A percentile compares a stretch with the other conserved stretches of the same genome.
phyloP scores from a whole-genome alignment of 176 grass and related monocot genomes.

The sorghum (Sorghum bicolor) region DNA sequence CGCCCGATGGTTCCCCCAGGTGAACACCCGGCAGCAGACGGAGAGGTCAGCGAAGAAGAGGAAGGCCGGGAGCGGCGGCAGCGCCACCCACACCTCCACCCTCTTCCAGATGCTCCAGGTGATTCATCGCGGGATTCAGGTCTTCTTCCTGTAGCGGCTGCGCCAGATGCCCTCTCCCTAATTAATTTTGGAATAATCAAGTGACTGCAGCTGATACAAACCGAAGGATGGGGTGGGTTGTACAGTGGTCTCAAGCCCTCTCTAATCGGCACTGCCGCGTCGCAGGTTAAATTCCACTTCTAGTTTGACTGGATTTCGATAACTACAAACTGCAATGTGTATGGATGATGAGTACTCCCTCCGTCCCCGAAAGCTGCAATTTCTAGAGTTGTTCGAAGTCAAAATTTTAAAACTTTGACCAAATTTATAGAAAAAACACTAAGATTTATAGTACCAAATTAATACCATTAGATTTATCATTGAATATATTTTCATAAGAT shows the following conservation, averaged over 20 bases:
- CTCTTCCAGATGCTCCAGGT: constrained; percentile 87
- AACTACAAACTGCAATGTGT: not conserved
- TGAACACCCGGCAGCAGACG: constrained; percentile 95
- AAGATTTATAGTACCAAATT: too few relatives aligned
- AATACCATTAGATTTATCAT: too few relatives aligned
- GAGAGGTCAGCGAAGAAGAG: constrained; percentile 81
- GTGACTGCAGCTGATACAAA: constrained; percentile 63
- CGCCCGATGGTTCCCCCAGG: constrained; percentile 30
- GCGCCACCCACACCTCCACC: constrained; percentile 29
- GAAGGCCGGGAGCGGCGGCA: constrained; percentile 5
- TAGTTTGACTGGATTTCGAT: not conserved
- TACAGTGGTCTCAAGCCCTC: constrained; percentile 97
- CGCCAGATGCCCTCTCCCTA: not conserved
- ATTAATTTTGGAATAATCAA: constrained; percentile 6
- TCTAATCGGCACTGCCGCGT: constrained; percentile 84
- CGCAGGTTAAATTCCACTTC: constrained; percentile 55
- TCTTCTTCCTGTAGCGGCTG: not conserved
- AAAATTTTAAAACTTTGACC: too few relatives aligned
- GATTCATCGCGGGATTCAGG: constrained; percentile 4
- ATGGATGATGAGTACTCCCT: too few relatives aligned
- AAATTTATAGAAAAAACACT: too few relatives aligned
- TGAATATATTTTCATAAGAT: too few relatives aligned
- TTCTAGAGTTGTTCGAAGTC: too few relatives aligned
- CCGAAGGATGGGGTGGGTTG: constrained; percentile 86
- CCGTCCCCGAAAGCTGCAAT: too few relatives aligned